Percentiles rank a stretch among this genome's conserved stretches.
Conservation (phyloP, 352 stramenopile genomes). For the Phytophthora cajani region DNA sequence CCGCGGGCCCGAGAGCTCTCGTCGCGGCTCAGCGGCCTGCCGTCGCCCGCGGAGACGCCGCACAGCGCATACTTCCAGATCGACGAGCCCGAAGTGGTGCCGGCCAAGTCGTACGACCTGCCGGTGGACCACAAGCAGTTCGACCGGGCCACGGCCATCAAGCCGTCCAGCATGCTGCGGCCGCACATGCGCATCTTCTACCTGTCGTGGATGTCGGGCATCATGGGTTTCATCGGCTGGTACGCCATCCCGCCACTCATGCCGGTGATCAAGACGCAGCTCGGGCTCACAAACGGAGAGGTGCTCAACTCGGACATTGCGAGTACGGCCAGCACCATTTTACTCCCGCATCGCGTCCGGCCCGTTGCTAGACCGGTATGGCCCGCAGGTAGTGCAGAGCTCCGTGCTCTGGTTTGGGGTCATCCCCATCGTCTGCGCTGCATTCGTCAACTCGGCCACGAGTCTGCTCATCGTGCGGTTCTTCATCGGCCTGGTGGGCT, state of each 20-base stretch:
- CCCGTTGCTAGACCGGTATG: slow-evolving; percentile 93
- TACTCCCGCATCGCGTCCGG: slow-evolving; percentile 93
- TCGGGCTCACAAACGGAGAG: slow-evolving; percentile 87
- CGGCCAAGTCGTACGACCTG: slow-evolving; percentile 47
- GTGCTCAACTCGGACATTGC: slow-evolving; percentile 94
- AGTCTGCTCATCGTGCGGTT: slow-evolving; percentile 91
- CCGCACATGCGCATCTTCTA: slow-evolving; percentile 97
- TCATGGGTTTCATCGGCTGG: slow-evolving; percentile 95
- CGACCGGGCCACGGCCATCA: slow-evolving; percentile 79
- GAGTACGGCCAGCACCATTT: slow-evolving; percentile 91
- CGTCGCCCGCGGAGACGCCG: slow-evolving; percentile 27
- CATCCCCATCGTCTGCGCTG: slow-evolving; percentile 87
- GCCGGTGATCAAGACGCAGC: slow-evolving; percentile 86
- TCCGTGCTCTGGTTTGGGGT: slow-evolving; percentile 82
- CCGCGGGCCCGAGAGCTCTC: slow-evolving; percentile 30
- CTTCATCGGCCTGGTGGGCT: slow-evolving; percentile 95
- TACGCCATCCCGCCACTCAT: slow-evolving; percentile 96
- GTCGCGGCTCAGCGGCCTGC: slow-evolving; percentile 21
- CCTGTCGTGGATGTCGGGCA: slow-evolving; percentile 91
- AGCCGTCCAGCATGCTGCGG: slow-evolving; percentile 76
- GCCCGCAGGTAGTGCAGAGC: slow-evolving; percentile 86
- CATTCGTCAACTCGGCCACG: slow-evolving; percentile 83
- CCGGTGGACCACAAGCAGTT: slow-evolving; percentile 64
- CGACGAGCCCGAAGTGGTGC: slow-evolving; percentile 29
- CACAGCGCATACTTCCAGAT: slow-evolving; percentile 32